A percentile compares a stretch with the other conserved stretches of the same genome.
phyloP scores from a whole-genome alignment of 177 flowering plant genomes.

The Vitis hybrid region DNA sequence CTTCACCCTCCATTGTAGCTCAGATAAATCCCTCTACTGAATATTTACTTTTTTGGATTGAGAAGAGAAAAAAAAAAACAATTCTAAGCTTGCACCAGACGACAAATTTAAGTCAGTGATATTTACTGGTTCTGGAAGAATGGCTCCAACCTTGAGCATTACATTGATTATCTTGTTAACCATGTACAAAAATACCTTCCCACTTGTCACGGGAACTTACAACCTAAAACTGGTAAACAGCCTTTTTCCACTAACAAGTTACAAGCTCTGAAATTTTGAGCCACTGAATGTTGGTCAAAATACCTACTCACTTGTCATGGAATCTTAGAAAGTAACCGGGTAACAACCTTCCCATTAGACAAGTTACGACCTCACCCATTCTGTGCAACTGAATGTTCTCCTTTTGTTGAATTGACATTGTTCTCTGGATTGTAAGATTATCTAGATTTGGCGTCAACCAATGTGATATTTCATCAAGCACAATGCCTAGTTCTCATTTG shows the following conservation, averaged over 20 bases:
- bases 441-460: slow-evolving; percentile 5
- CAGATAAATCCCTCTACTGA: too few species aligned
- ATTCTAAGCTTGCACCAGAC: too few species aligned
- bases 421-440: background rate
- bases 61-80: too few species aligned
- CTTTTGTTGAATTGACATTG: background rate
- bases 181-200: slow-evolving; percentile 11
- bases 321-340: too few species aligned
- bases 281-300: background rate
- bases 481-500: slow-evolving; percentile 2
- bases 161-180: background rate
- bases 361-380: too few species aligned
- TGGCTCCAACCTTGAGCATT: too few species aligned
- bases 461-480: background rate
- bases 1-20: too few species aligned
- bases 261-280: background rate
- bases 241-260: background rate
- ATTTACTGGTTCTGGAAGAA: background rate
- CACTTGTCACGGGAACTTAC: slow-evolving; percentile 5
- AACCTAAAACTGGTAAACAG: background rate
- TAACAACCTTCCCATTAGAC: too few species aligned
- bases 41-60: too few species aligned
- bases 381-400: too few species aligned
- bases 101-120: too few species aligned
- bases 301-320: too few species aligned